These are phyloP conservation scores for Aureobasidium sp. DNA, from an alignment of 2,329 filamentous ascomycete species.

Conservation along the genomic window DNA sequence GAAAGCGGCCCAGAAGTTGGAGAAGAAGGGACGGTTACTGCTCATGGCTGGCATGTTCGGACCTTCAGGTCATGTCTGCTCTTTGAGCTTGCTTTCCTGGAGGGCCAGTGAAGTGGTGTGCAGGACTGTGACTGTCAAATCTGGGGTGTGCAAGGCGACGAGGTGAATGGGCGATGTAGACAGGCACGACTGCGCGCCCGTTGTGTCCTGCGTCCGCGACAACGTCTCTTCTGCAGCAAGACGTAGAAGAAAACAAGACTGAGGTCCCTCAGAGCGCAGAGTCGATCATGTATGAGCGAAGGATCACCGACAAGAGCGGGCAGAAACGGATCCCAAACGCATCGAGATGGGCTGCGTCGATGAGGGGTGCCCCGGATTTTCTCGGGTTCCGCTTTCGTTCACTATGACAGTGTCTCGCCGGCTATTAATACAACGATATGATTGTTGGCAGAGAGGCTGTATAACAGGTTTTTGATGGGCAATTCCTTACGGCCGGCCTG, in stretches of 20 bases:
- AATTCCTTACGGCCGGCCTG: not conserved
- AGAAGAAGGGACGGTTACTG: conserved; percentile 59
- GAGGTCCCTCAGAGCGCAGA: not conserved
- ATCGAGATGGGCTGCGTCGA: not conserved
- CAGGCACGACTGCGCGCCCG: conserved; percentile 10
- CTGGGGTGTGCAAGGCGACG: not conserved
- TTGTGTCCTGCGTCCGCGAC: conserved; percentile 3
- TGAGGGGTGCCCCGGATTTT: conserved; percentile 9
- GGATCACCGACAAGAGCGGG: not conserved
- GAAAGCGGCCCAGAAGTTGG: conserved; percentile 62
- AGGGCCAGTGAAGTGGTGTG: not conserved
- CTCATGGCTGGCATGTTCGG: conserved; percentile 42
- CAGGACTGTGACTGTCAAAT: not conserved
- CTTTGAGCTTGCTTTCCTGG: not conserved
- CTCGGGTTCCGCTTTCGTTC: conserved; percentile 2
- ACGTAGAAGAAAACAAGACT: not conserved
- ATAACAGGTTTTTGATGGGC: not conserved
- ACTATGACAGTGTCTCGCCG: not conserved
- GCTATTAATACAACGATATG: not conserved
- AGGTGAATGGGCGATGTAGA: not conserved
- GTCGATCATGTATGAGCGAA: not conserved
- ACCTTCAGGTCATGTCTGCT: conserved; percentile 1
- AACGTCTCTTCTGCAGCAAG: not conserved
- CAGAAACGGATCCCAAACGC: not conserved
- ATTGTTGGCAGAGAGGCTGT: not conserved